A percentile compares a stretch with the other conserved stretches of the same genome.
These are phyloP conservation scores for Nicotiana rustica DNA, from an alignment of 305 asterid genomes.

Conservation along the genomic window DNA sequence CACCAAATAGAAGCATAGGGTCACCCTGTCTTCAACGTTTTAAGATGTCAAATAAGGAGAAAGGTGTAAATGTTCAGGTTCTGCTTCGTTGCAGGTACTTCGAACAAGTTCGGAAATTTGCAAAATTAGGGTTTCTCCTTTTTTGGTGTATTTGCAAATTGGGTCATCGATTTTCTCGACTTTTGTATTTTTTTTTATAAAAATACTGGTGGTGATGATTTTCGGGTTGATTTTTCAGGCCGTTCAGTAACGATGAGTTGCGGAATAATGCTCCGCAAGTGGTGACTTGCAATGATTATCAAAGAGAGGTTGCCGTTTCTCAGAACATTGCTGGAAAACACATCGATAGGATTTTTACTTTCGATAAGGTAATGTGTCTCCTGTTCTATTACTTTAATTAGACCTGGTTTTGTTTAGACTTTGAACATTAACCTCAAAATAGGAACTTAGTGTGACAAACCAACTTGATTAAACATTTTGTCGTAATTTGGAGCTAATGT, in stretches of 20 bases:
- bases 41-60: constrained; percentile 76
- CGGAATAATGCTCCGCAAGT: constrained; percentile 95
- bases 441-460: constrained; percentile 1
- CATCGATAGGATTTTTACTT: constrained; percentile 83
- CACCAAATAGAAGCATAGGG: constrained; percentile 20
- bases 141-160: background rate
- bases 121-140: background rate
- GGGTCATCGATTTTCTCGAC: background rate
- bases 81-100: constrained; percentile 92
- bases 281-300: constrained; percentile 82
- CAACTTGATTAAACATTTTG: background rate
- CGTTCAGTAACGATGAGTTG: constrained; percentile 91
- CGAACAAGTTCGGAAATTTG: background rate
- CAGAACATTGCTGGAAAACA: constrained; percentile 96
- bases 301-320: constrained; percentile 84
- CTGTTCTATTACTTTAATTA: background rate
- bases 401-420: background rate
- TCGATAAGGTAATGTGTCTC: constrained; percentile 70
- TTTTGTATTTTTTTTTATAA: background rate
- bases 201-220: background rate
- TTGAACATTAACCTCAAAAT: background rate
- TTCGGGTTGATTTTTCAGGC: constrained; percentile 53
- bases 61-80: constrained; percentile 90
- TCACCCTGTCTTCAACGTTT: constrained; percentile 10
- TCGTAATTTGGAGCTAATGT: background rate